A percentile compares a stretch with the other conserved stretches of the same genome.
Conservation (phyloP, 116 monocot species). For the Dioscorea cayenensis region DNA sequence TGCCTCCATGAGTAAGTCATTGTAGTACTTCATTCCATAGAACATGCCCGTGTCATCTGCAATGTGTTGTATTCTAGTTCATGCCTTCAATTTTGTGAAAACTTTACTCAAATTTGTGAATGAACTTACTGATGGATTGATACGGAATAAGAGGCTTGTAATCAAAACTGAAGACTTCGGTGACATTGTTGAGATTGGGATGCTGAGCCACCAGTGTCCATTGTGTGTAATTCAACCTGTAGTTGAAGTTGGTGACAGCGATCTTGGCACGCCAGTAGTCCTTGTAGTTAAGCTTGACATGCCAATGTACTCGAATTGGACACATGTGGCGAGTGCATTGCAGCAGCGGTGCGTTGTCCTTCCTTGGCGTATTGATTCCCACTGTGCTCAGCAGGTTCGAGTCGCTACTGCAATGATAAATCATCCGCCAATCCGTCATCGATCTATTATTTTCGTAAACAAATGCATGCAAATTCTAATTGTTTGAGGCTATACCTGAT, state of each 20-base stretch:
- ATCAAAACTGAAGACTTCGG: conserved; percentile 44
- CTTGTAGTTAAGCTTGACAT: conserved; percentile 55
- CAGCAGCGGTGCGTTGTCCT: conserved; percentile 38
- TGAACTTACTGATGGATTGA: conserved; percentile 36
- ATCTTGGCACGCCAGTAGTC: conserved; percentile 57
- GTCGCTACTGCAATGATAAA: conserved; percentile 38
- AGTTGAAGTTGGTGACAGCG: conserved; percentile 54
- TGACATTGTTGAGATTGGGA: conserved; percentile 50
- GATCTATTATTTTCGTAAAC: too few relatives aligned
- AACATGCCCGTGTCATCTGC: conserved; percentile 52
- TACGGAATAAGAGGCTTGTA: conserved; percentile 39
- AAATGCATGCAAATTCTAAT: background rate
- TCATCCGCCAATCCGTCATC: too few relatives aligned
- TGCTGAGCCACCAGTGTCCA: conserved; percentile 53
- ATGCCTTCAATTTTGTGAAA: background rate
- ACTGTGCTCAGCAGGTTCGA: conserved; percentile 36
- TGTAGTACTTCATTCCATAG: conserved; percentile 75
- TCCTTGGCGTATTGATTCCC: conserved; percentile 53
- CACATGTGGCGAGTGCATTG: conserved; percentile 65
- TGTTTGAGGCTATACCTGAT: conserved; percentile 2
- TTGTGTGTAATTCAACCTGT: conserved; percentile 48
- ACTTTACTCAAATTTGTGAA: background rate
- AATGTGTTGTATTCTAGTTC: background rate
- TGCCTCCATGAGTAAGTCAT: conserved; percentile 75
- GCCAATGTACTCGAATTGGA: conserved; percentile 53